Base-by-base conservation (phyloP, 805 yeast genomes). In the Wickerhamomyces kurtzmanii region DNA sequence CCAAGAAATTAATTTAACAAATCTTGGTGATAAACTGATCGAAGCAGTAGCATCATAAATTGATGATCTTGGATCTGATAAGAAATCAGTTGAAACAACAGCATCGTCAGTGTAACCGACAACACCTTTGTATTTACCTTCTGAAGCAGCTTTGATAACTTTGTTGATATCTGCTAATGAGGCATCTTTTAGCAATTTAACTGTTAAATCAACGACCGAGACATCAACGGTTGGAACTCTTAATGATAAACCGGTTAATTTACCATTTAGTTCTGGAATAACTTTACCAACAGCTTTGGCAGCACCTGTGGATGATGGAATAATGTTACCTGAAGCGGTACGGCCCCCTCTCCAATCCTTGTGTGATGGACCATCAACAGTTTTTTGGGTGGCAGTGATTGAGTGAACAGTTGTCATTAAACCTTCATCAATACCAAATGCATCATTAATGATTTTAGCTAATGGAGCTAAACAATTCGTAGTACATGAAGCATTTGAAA, bases 261-360 rank as follows among this genome's bases (percentile, higher is more conserved):
- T 74, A 59, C 81, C 82, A 59, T 71, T 69, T 52, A 75, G 67
- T 52, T 65, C 75, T 46, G 82, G 82, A 43, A 75, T 71, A 51
- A 74, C 81, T 62, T 71, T 72, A 62, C 80, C 81, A 46, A 75
- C 82, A 45, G 80, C 80, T 68, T 75, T 75, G 39, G 82, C 82
- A 45, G 82, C 82, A 68, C 82, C 82, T 31, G 82, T 75, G 42
- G 81, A 71, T 32, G 81, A 74, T 59, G 82, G 82, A 49, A 75
- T 75, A 54, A 75, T 74, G 72, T 75, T 74, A 51, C 75, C 80
- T 38, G 79, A 71, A 51, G 82, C 82, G 47, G 81, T 71, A 66
- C 82, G 69, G 57, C 81, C 82, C 64, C 81, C 81, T 71, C 82
- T 72, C 82, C 82, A 74, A 65, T 74, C 82, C 64, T 75, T 75